Evolutionary conservation across 129 eudicot genomes (phyloP), one percentile per base, ranked within the genome.

Genomic region (Flaveria trinervia): DNA sequence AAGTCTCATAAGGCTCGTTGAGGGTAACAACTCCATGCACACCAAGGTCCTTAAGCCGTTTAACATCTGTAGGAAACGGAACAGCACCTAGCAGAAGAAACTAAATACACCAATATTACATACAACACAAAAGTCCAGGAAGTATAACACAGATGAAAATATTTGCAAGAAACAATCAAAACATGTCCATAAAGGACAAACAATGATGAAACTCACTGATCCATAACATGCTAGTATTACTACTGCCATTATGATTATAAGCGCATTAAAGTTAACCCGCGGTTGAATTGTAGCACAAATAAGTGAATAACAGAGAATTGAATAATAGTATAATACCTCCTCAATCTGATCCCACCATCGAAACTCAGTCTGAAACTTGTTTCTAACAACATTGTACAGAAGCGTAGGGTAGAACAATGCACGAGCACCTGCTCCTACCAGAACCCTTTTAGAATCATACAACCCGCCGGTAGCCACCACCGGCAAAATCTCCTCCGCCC

Each of bases 311-410:
- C 10, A n/a, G 3, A 55, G 7, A 12, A 12, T 61, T 5, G 23
- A 67, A 54, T 1, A 33, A 48, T 83, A 85, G 25, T 61, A 54
- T 3, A 33, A 48, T 83, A 88, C 93, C 90, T 86, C 82, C 59
- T 88, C 86, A 66, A 88, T 80, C 76, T 82, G 83, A 86, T 88
- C 93, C 93, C 93, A 86, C 93, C 90, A 86, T n/a, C 88, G 88
- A 57, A 88, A 88, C 73, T 86, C 90, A 0, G 80, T 52, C 80
- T 88, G 90, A 49, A 88, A 39, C 52, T 77, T 88, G 76, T 88
- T 88, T 78, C 93, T 83, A 49, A 88, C 78, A 50, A 88, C 86
- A 82, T 88, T 88, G 72, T 88, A 88, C 28, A 85, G 20, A 71
- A 88, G 83, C 0, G 93, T 88, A 13, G 93, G 93, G 72, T 88